These are phyloP conservation scores for Hordeum marinum DNA, from an alignment of 176 grass and related monocot genomes.

Conservation along the genomic window DNA sequence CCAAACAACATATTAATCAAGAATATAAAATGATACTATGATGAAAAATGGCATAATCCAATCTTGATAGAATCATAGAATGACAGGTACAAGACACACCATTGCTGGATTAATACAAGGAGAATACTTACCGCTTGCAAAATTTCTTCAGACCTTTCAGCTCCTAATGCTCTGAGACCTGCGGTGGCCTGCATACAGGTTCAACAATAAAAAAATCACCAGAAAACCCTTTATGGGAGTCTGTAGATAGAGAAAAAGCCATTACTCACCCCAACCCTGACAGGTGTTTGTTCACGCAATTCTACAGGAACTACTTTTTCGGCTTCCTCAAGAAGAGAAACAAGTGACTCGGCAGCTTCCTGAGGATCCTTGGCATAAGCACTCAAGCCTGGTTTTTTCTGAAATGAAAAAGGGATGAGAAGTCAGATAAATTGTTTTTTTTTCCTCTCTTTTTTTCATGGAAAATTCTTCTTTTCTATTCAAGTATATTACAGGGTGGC, in stretches of 20 bases:
- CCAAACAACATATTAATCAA: not conserved
- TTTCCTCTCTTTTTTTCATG: not conserved
- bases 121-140: conserved; percentile 75
- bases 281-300: conserved; percentile 70
- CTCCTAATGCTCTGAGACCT: conserved; percentile 87
- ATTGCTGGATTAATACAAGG: conserved; percentile 15
- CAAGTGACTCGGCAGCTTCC: conserved; percentile 83
- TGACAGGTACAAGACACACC: not conserved
- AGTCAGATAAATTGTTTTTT: conserved; percentile 10
- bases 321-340: conserved; percentile 78
- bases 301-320: conserved; percentile 69
- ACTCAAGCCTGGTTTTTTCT: conserved; percentile 86
- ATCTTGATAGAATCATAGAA: conserved; percentile 29
- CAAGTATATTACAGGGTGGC: conserved; percentile 9
- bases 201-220: conserved; percentile 22
- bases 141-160: conserved; percentile 87
- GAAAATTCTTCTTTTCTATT: not conserved
- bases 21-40: conserved; percentile 19
- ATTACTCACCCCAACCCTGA: conserved; percentile 86
- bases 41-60: not conserved
- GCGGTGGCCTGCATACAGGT: conserved; percentile 72
- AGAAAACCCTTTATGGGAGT: not conserved
- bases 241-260: conserved; percentile 1
- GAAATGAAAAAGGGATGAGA: conserved; percentile 26
- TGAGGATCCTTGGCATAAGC: conserved; percentile 68